Conservation (phyloP, 2,329 filamentous ascomycete species). For the Stachybotrys echinatus region DNA sequence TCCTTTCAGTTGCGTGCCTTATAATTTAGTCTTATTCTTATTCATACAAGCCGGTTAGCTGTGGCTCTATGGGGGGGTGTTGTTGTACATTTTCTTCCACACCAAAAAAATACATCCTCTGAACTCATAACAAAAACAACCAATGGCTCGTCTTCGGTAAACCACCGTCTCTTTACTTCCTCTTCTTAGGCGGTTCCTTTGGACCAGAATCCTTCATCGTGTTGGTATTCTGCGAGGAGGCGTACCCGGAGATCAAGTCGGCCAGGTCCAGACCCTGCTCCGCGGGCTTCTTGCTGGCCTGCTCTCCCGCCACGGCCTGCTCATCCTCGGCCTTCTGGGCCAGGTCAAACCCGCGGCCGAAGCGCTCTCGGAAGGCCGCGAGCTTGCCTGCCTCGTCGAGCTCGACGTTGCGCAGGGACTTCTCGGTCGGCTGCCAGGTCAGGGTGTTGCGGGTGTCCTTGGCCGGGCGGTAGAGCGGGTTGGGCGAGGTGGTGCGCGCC, state of each 20-base stretch:
- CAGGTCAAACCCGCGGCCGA: slow-evolving; percentile 81
- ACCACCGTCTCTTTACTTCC: no score
- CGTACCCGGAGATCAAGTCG: slow-evolving; percentile 50
- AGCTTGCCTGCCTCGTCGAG: slow-evolving; percentile 90
- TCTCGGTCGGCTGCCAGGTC: slow-evolving; percentile 83
- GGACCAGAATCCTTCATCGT: slow-evolving; percentile 28
- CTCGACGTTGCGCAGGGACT: slow-evolving; percentile 80
- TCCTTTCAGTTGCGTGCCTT: background rate
- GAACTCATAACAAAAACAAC: background rate
- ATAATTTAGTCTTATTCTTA: background rate
- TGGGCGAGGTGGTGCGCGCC: slow-evolving; percentile 70
- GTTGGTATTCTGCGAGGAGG: slow-evolving; percentile 26
- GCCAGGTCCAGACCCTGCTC: slow-evolving; percentile 27
- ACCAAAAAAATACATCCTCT: slow-evolving; percentile 14
- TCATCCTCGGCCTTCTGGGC: slow-evolving; percentile 18
- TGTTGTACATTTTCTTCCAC: slow-evolving; percentile 27
- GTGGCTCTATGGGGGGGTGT: slow-evolving; percentile 13
- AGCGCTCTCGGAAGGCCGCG: slow-evolving; percentile 77
- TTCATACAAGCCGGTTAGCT: slow-evolving; percentile 25
- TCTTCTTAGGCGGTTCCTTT: slow-evolving; percentile 41
- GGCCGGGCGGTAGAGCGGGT: slow-evolving; percentile 49
- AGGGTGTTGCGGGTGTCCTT: slow-evolving; percentile 89
- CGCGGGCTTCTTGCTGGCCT: slow-evolving; percentile 1
- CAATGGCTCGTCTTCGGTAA: slow-evolving; percentile 34
- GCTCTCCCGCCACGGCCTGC: slow-evolving; percentile 20